A percentile compares a stretch with the other conserved stretches of the same genome.
Evolutionary conservation across 805 yeast genomes (phyloP).

Genomic region (Candida boleticola): DNA sequence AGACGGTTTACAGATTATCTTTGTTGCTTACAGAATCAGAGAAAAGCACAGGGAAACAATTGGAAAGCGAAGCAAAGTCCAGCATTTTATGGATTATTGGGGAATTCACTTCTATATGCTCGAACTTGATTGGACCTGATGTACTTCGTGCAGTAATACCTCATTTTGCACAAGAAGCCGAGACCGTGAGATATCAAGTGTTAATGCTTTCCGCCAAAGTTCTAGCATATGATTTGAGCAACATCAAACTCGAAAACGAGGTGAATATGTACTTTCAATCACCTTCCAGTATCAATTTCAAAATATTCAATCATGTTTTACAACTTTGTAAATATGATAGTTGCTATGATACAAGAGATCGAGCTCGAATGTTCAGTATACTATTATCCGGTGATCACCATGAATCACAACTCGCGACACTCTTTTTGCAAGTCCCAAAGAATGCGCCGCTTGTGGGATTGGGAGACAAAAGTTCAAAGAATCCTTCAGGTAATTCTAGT

Average conservation of each 20-base stretch:
- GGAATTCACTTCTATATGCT: slow-evolving; percentile 53
- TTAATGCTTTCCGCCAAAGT: slow-evolving; percentile 74
- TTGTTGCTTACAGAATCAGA: slow-evolving; percentile 22
- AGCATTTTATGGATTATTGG: slow-evolving; percentile 91
- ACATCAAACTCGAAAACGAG: slow-evolving; percentile 22
- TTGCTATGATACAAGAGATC: slow-evolving; percentile 75
- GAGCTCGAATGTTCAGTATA: slow-evolving; percentile 71
- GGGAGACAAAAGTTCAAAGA: not conserved
- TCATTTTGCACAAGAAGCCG: slow-evolving; percentile 52
- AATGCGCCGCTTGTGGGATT: slow-evolving; percentile 2
- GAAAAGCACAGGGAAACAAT: slow-evolving; percentile 1
- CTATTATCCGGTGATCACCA: slow-evolving; percentile 46
- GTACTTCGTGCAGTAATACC: slow-evolving; percentile 59
- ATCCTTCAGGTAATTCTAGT: not conserved
- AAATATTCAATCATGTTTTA: slow-evolving; percentile 60
- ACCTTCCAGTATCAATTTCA: slow-evolving; percentile 26
- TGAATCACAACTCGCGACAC: slow-evolving; percentile 59
- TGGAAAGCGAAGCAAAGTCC: slow-evolving; percentile 60
- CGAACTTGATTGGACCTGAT: slow-evolving; percentile 64
- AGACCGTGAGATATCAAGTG: slow-evolving; percentile 65
- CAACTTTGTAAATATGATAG: slow-evolving; percentile 72
- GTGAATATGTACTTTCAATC: slow-evolving; percentile 10
- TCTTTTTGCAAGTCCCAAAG: slow-evolving; percentile 76
- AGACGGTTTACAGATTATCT: slow-evolving; percentile 52
- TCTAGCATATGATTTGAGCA: slow-evolving; percentile 53